Base-by-base conservation (phyloP, 306 rosid species). In the Hylodesmum podocarpum region DNA sequence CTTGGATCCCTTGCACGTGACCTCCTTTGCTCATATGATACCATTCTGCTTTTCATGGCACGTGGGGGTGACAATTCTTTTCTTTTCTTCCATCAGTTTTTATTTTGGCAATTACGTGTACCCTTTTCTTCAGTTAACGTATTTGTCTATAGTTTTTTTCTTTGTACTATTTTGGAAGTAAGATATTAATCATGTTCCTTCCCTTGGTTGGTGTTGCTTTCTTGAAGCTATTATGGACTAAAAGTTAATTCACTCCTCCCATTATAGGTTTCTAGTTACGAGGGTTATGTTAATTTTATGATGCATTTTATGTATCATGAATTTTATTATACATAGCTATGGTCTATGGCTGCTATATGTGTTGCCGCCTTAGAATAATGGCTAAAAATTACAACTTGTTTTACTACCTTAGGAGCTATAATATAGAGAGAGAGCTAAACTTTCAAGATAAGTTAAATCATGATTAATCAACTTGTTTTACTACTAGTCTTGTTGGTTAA, bases 1-100 rank as follows among this genome's bases (percentile, higher is more conserved):
- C 81, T 85, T 82, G 90, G 89, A 88, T 87, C 87, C 88, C 83
- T 88, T 92, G 92, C 96, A 92, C 94, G 89, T 92, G 94, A 88
- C 78, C 41, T 90, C 83, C 91, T 83, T 78, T 41, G 70, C 79
- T 73, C 61, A 29, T 77, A 75, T 79, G 75, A 81, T 81, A 47
- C 86, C 82, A 79, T 85, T 86, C 70, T 82, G 86, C 90, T 91
- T 89, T 89, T 79, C 90, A 80, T 84, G 90, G 75, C 88, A 91
- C 79, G 86, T 88, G 87, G 65, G 86, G 81, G 57, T 83, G 84
- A 85, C 86, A 65, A 54, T 72, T 78, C 70, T 63, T 72, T 72
- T 78, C 70, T 63, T 72, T 67, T 37, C 51, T 63, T 46, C 9
- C 46, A 21, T 44, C 14, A 0, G 19, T 67, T 76, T 71, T 70